Conservation (phyloP, 208 protist species). For the Leishmania gerbilli region DNA sequence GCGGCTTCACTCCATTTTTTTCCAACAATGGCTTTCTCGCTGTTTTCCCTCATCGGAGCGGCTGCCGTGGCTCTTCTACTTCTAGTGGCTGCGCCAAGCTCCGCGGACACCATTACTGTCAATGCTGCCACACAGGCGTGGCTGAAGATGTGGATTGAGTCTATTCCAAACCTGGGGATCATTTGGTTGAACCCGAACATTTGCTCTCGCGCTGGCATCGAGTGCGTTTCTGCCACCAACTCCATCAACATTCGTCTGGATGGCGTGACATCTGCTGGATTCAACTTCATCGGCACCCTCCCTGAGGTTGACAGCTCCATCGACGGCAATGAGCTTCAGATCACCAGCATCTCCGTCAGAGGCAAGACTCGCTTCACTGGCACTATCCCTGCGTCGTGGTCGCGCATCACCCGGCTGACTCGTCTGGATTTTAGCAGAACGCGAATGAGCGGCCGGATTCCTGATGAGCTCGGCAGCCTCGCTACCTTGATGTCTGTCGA, state of each 20-base stretch:
- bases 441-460: slow-evolving; percentile 12
- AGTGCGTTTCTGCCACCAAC: slow-evolving; percentile 2
- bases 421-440: slow-evolving; percentile 23
- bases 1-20: not conserved
- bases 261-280: slow-evolving; percentile 15
- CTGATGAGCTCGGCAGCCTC: slow-evolving; percentile 7
- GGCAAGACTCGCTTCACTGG: slow-evolving; percentile 25
- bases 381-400: slow-evolving; percentile 24
- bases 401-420: slow-evolving; percentile 9
- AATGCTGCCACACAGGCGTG: slow-evolving; percentile 7
- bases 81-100: slow-evolving; percentile 2
- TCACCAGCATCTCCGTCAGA: slow-evolving; percentile 15
- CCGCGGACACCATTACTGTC: slow-evolving; percentile 11
- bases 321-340: slow-evolving; percentile 10
- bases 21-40: slow-evolving; percentile 3
- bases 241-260: slow-evolving; percentile 26
- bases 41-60: slow-evolving; percentile 4
- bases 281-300: slow-evolving; percentile 31
- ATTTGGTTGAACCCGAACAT: slow-evolving; percentile 25
- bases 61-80: slow-evolving; percentile 11
- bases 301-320: slow-evolving; percentile 13
- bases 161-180: slow-evolving; percentile 26
- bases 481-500: slow-evolving; percentile 7
- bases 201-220: slow-evolving; percentile 25
- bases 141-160: slow-evolving; percentile 12